Conservation (phyloP, 2,329 filamentous ascomycete species). For the Phialemoniopsis sp. region DNA sequence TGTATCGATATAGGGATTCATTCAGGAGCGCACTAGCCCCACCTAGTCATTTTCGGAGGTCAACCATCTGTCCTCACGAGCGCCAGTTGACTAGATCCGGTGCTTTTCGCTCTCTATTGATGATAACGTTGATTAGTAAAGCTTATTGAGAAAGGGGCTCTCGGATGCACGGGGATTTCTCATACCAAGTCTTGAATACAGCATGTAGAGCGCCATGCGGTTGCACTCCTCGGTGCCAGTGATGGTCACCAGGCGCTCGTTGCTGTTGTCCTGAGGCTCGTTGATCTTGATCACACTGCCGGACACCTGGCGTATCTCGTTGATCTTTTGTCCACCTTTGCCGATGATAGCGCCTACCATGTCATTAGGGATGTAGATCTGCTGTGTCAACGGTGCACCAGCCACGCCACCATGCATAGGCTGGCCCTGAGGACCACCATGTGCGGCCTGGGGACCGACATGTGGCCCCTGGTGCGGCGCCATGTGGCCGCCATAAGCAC, state of each 20-base stretch:
- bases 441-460: conserved; percentile 51
- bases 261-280: conserved; percentile 97
- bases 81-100: conserved; percentile 45
- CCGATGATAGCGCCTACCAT: conserved; percentile 99
- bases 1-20: too few relatives aligned
- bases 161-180: conserved; percentile 7
- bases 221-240: conserved; percentile 98
- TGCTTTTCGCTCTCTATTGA: conserved; percentile 70
- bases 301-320: conserved; percentile 94
- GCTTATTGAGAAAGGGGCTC: conserved; percentile 5
- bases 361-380: conserved; percentile 98
- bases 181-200: conserved; percentile 90
- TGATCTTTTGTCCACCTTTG: conserved; percentile 98
- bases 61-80: too few relatives aligned
- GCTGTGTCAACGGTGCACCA: conserved; percentile 86
- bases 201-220: conserved; percentile 99
- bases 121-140: neutral
- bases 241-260: conserved; percentile 94
- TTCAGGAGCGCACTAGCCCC: too few relatives aligned
- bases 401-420: conserved; percentile 60
- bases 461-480: conserved; percentile 67
- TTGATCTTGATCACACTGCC: conserved; percentile 99
- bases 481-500: conserved; percentile 74
- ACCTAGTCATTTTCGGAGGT: too few relatives aligned
- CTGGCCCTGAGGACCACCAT: conserved; percentile 67